Evolutionary conservation across 139 green algal species (phyloP), one percentile per base, ranked within the genome.

Genomic region (Raphidocelis subcapitata): DNA sequence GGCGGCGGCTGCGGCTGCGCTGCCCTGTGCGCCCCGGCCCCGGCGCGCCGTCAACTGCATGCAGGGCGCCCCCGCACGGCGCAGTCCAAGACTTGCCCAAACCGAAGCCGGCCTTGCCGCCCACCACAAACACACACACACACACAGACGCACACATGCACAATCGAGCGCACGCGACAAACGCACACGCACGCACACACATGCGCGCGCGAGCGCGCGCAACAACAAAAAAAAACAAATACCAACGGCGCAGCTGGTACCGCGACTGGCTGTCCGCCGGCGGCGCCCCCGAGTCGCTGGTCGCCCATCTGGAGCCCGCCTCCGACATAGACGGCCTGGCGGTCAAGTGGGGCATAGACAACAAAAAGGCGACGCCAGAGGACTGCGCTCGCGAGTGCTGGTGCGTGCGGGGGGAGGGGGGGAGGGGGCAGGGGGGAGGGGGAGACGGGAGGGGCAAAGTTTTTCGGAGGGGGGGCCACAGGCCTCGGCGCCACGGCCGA

Each of bases 311-410:
- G 23, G 86, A 91, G 44, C 33, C 59, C 18, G 29, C 67, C 23
- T 79, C 82, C 0, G 76, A 87, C 47, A 92, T 90, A 67, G 91
- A 95, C 49, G 91, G 91, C 0, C 52, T 96, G 24, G 91, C 91
- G 3, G 91, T 95, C 10, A 65, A 37, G 2, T 97, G 92, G 92
- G 92, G 92, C 49, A 86, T 95, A 26, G 81, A 81, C 37, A 86
- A 96, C 84, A 94, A 80, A 12, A 85, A 81, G 65, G 31, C 56
- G 0, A 86, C 35, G 1, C 72, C 83, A 2, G 84, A 94, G 77
- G 86, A 91, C 32, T 90, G 88, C 62, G 90, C 80, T 2, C 66
- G 84, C 49, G 67, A 81, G 10, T 95, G 91, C 76, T 65, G 29
- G 35, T 51, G 36, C 2, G 5, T 15, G 3, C 3, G 33, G 23